Base-by-base conservation (phyloP, 1,284 basidiomycete genomes). In the Cutaneotrichosporon mucoides region DNA sequence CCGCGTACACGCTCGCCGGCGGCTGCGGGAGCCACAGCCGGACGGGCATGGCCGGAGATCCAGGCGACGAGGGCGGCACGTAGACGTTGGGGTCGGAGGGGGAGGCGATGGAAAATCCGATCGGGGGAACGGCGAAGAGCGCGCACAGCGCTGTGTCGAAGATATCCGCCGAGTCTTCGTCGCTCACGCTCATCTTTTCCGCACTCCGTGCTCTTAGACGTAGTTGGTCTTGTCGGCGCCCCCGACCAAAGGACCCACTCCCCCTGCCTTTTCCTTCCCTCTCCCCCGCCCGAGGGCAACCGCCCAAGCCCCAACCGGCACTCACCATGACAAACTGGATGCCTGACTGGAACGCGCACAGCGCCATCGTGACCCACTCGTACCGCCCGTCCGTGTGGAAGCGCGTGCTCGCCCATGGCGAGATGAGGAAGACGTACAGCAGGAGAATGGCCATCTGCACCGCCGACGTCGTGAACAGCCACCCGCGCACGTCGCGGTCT, bases 81-180 rank as follows among this genome's bases (percentile, higher is more conserved):
- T 68, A 71, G 24, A 49, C 53, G 61, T 67, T 60, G 6, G 55
- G 47, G 1, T 60, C 59, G 6, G 44, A 36, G 41, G 57, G 57
- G 4, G 62, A 56, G 2, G 57, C 34, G 4, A 67, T 61, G 3
- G 64, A 63, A 56, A 74, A 74, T 0, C 69, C 73, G 37, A 76
- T 75, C 8, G 73, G 70, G 1, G 73, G 69, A 36, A 76, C 66
- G 40, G 57, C 49, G 57, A 77, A 76, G 16, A 76, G 65, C 4
- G 67, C 40, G n/a, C 62, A 66, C 11, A 77, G 66, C 9, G 67
- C 60, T 16, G 65, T 61, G 56, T 76, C 73, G 62, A 75, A 74
- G 52, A 73, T 69, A 59, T 75, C 73, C 2, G 37, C 42, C 8
- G 52, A 44, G 52, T 43, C 51, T 15, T 47, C 46, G 12, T 40